Evolutionary conservation across 208 protist species (phyloP).

Genomic region (Acanthamoeba culbertsoni): DNA sequence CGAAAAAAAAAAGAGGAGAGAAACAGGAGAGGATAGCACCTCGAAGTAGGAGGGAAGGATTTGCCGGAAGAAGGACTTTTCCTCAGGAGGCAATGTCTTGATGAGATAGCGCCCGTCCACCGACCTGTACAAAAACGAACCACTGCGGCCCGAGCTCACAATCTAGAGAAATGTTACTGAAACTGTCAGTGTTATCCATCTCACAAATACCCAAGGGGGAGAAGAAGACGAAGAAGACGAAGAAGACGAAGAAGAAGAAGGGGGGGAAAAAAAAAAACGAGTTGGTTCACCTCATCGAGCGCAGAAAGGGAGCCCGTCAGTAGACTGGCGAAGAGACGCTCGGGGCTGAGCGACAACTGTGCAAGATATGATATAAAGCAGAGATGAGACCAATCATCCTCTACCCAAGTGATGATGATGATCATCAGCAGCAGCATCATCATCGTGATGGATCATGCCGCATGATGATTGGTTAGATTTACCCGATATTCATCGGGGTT

Average conservation of each 20-base stretch:
- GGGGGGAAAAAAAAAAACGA: not conserved
- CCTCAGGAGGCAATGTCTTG: conserved; percentile 5
- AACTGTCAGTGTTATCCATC: too few relatives aligned
- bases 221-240: too few relatives aligned
- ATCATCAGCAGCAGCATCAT: not conserved
- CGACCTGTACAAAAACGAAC: not conserved
- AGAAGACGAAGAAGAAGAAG: too few relatives aligned
- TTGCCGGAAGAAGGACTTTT: not conserved
- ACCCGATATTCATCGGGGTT: not conserved
- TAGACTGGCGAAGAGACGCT: not conserved
- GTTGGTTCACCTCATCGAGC: conserved; percentile 14
- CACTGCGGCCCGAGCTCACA: conserved; percentile 17
- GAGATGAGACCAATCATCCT: not conserved
- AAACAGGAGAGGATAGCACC: not conserved
- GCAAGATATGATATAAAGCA: not conserved
- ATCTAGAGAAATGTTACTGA: too few relatives aligned
- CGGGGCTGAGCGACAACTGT: not conserved
- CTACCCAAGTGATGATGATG: not conserved
- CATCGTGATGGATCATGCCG: too few relatives aligned
- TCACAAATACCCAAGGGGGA: too few relatives aligned
- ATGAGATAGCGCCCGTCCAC: not conserved
- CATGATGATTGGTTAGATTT: too few relatives aligned
- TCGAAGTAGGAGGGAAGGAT: conserved; percentile 18
- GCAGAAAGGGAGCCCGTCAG: not conserved
- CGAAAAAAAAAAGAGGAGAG: too few relatives aligned